Evolutionary conservation across 2,329 filamentous ascomycete species (phyloP).

Genomic region (Dendryphion nanum): DNA sequence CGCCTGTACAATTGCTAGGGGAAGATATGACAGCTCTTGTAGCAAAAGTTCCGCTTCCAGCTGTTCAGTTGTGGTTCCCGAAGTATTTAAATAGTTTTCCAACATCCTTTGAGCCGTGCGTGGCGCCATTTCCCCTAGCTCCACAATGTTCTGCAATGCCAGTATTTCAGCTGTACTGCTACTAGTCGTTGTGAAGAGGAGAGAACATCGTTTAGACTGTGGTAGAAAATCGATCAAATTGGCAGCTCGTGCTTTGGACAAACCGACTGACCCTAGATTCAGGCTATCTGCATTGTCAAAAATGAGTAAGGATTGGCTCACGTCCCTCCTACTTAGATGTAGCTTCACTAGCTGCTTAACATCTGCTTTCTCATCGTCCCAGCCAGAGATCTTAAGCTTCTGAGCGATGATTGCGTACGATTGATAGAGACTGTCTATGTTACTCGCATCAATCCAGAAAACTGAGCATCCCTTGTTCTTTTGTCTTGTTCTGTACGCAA

Average conservation of each 20-base stretch:
- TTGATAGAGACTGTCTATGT: constrained; percentile 17
- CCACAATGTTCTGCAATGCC: no score
- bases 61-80: no score
- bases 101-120: no score
- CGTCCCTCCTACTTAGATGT: constrained; percentile 23
- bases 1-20: constrained; percentile 22
- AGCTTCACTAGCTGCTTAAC: constrained; percentile 37
- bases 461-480: constrained; percentile 8
- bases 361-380: constrained; percentile 29
- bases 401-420: constrained; percentile 8
- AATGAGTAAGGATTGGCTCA: constrained; percentile 40
- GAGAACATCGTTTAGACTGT: constrained; percentile 7
- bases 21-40: constrained; percentile 25
- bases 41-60: no score
- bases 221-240: constrained; percentile 6
- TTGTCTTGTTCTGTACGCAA: constrained; percentile 38
- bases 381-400: constrained; percentile 5
- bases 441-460: constrained; percentile 12
- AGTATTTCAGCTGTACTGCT: constrained; percentile 11
- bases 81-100: no score
- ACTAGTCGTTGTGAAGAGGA: constrained; percentile 13
- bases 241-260: no score
- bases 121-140: no score
- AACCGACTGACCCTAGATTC: no score
- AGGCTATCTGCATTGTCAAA: constrained; percentile 46